These are phyloP conservation scores for Colletotrichum lupini DNA, from an alignment of 2,329 filamentous ascomycete genomes.

Conservation along the genomic window DNA sequence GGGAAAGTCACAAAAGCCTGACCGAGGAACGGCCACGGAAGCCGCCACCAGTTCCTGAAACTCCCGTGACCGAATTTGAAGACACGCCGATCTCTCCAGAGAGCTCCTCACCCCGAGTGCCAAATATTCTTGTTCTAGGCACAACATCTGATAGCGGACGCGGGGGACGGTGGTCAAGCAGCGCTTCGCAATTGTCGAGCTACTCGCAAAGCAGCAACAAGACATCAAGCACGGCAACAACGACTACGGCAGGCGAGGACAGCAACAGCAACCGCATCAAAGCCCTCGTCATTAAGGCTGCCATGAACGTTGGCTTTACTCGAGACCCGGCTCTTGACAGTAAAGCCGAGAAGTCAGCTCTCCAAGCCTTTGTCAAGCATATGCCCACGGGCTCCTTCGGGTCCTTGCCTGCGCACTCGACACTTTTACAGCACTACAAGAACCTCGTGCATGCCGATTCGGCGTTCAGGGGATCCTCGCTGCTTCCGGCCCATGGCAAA, in stretches of 20 bases:
- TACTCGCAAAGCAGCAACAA: slow-evolving; percentile 78
- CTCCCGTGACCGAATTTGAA: slow-evolving; percentile 94
- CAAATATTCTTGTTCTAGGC: slow-evolving; percentile 89
- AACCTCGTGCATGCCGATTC: slow-evolving; percentile 81
- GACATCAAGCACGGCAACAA: slow-evolving; percentile 79
- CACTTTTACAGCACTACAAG: slow-evolving; percentile 82
- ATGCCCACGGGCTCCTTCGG: slow-evolving; percentile 85
- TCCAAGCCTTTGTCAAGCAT: slow-evolving; percentile 81
- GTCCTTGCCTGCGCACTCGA: slow-evolving; percentile 73
- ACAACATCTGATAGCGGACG: slow-evolving; percentile 69
- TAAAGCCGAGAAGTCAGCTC: slow-evolving; percentile 59
- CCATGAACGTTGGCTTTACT: slow-evolving; percentile 84
- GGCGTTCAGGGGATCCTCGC: slow-evolving; percentile 66
- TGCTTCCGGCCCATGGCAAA: slow-evolving; percentile 67
- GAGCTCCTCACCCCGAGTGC: slow-evolving; percentile 78
- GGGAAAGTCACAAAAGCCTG: slow-evolving; percentile 62
- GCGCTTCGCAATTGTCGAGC: slow-evolving; percentile 80
- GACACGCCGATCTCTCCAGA: slow-evolving; percentile 88
- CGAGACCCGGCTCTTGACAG: slow-evolving; percentile 63
- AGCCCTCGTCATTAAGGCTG: slow-evolving; percentile 83
- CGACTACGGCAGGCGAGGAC: slow-evolving; percentile 76
- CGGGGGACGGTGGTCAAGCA: slow-evolving; percentile 83
- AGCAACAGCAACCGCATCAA: slow-evolving; percentile 82
- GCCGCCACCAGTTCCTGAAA: slow-evolving; percentile 76
- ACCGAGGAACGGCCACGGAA: slow-evolving; percentile 62